Base-by-base conservation (phyloP, 331 rosid genomes). In the Quercus tomentella region DNA sequence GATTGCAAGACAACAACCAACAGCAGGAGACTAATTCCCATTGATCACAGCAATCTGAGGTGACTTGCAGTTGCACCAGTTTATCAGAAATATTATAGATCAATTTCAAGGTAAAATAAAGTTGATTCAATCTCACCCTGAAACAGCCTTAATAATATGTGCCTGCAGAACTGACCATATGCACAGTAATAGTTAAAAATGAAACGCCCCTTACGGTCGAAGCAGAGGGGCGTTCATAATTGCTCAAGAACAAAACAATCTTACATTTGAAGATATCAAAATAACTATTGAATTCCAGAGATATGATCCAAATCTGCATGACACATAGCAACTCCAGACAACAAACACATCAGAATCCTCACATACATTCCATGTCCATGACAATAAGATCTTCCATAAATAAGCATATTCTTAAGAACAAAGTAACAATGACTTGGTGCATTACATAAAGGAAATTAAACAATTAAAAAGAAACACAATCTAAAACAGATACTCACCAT, bases 401-500 rank as follows among this genome's bases (percentile, higher is more conserved):
- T 20, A 31, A 28, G 11, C 72, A 67, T 33, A 33, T 71, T 14
- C 58, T 22, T 7, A 71, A 45, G 30, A 14, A 71, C 14, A 43
- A 23, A 25, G 55, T 26, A 30, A 20, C 31, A 37, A 43, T 7
- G 23, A 17, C 56, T 2, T 17, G 0, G 17, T 49, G 17, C 33
- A 67, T 21, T 6, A 76, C n/a, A 54, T 22, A 60, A 56, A 54
- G 74, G 56, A 54, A 18, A 56, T 8, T 17, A 62, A 52, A 73
- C 21, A 77, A 77, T 18, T 70, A 17, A 16, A 68, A 67, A 56
- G 61, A 23, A 80, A 76, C 65, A 73, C 31, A 54, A 54, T 67
- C 55, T 28, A 72, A 16, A 41, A 76, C 9, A 45, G 20, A 33
- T 56, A 54, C 87, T 75, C 75, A 92, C 99, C 97, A 95, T 95